Conservation (phyloP, 345 rosid genomes). For the Populus ilicifolia region DNA sequence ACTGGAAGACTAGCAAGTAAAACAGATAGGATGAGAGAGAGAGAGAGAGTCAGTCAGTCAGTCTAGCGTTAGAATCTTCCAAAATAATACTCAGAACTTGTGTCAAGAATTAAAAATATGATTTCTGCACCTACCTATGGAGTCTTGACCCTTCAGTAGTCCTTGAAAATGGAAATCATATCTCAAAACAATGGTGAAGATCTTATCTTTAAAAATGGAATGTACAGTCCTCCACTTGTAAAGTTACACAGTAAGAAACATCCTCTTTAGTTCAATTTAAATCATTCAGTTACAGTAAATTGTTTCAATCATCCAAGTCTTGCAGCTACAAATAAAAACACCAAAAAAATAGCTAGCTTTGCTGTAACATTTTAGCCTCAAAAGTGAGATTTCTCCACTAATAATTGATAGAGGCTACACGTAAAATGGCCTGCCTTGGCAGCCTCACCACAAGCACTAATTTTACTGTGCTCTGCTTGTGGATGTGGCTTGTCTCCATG, state of each 20-base stretch:
- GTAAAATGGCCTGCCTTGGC: constrained; percentile 1
- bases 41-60: neutral
- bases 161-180: neutral
- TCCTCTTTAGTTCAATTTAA: constrained; percentile 17
- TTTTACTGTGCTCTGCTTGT: constrained; percentile 5
- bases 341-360: neutral
- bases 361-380: neutral
- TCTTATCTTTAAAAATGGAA: neutral
- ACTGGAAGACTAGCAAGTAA: constrained; percentile 22
- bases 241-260: constrained; percentile 18
- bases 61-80: constrained; percentile 20
- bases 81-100: neutral
- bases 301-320: neutral
- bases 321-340: neutral
- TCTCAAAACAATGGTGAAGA: neutral
- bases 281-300: constrained; percentile 12
- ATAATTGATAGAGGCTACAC: neutral
- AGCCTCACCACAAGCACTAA: neutral
- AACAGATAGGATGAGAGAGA: constrained; percentile 10
- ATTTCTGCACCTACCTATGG: neutral
- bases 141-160: neutral
- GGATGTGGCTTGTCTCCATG: constrained; percentile 8
- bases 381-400: neutral
- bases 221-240: constrained; percentile 1
- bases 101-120: neutral